Percentiles rank a stretch among this genome's conserved stretches.
Conservation (phyloP, 805 yeast genomes). For the Starmerella bacillaris region DNA sequence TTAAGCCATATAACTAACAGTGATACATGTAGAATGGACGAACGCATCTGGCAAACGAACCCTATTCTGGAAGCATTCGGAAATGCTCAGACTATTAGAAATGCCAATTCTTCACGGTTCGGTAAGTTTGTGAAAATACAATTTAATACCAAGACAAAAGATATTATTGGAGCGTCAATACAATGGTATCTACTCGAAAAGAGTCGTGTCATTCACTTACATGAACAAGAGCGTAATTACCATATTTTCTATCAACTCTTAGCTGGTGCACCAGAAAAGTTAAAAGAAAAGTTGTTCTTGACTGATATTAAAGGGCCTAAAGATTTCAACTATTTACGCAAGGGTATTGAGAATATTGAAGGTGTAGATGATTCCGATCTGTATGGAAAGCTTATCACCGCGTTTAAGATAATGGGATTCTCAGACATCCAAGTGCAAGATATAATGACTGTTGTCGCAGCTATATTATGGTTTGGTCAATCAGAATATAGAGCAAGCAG, state of each 20-base stretch:
- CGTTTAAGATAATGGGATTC: constrained; percentile 63
- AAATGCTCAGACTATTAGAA: constrained; percentile 86
- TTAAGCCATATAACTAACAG: constrained; percentile 49
- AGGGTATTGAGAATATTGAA: constrained; percentile 38
- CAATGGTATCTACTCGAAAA: constrained; percentile 91
- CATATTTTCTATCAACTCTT: constrained; percentile 83
- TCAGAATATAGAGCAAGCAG: constrained; percentile 46
- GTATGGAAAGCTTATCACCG: constrained; percentile 40
- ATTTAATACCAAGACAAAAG: constrained; percentile 38
- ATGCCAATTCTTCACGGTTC: constrained; percentile 87
- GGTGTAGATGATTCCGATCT: constrained; percentile 64
- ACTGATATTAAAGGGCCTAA: constrained; percentile 28
- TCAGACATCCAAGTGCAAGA: constrained; percentile 33
- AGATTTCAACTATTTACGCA: constrained; percentile 39
- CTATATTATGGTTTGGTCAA: constrained; percentile 73
- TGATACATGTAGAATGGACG: constrained; percentile 35
- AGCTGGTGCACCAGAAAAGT: constrained; percentile 39
- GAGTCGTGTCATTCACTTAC: constrained; percentile 73
- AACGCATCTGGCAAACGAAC: constrained; percentile 77
- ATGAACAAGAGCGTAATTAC: constrained; percentile 65
- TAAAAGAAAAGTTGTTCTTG: constrained; percentile 23
- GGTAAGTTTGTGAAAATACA: constrained; percentile 89
- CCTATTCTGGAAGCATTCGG: constrained; percentile 95
- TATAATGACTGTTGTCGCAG: constrained; percentile 51
- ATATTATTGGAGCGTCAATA: constrained; percentile 72